These are phyloP conservation scores for Aspergillus ostianus DNA, from an alignment of 495 filamentous ascomycete species.

Conservation along the genomic window DNA sequence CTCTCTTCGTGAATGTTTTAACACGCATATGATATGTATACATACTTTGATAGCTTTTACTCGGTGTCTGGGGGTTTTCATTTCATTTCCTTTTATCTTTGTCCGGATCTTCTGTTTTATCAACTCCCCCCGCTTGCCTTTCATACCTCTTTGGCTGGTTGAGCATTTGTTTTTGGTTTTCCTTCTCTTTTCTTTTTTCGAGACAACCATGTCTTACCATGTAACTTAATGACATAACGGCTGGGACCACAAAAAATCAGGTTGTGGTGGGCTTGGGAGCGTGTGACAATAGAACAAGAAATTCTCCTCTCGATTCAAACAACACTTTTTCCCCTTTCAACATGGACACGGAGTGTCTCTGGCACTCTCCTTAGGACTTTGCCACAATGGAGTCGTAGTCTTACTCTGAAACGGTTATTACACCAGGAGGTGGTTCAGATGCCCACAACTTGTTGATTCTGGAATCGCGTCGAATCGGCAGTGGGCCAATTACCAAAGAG, in stretches of 20 bases:
- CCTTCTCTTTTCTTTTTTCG: slow-evolving; percentile 8
- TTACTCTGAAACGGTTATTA: slow-evolving; percentile 2
- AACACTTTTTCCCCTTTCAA: neutral
- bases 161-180: slow-evolving; percentile 19
- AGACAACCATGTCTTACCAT: slow-evolving; percentile 27
- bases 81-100: slow-evolving; percentile 30
- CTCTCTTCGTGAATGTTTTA: slow-evolving; percentile 27
- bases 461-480: slow-evolving; percentile 8
- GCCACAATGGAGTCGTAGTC: neutral
- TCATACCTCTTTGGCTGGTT: slow-evolving; percentile 22
- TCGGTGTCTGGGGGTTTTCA: slow-evolving; percentile 43
- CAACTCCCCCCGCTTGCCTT: slow-evolving; percentile 18
- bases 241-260: slow-evolving; percentile 39
- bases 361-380: neutral
- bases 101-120: slow-evolving; percentile 19
- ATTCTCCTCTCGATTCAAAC: slow-evolving; percentile 47
- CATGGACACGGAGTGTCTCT: neutral
- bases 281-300: slow-evolving; percentile 49
- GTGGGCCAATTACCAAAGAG: neutral
- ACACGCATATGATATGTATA: slow-evolving; percentile 42
- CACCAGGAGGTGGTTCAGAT: neutral
- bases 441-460: slow-evolving; percentile 2
- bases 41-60: slow-evolving; percentile 39
- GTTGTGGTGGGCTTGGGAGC: slow-evolving; percentile 40
- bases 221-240: slow-evolving; percentile 51